Evolutionary conservation across 768 basidiomycete species (phyloP), one percentile per base, ranked within the genome.

Genomic region (Phaffia australis): DNA sequence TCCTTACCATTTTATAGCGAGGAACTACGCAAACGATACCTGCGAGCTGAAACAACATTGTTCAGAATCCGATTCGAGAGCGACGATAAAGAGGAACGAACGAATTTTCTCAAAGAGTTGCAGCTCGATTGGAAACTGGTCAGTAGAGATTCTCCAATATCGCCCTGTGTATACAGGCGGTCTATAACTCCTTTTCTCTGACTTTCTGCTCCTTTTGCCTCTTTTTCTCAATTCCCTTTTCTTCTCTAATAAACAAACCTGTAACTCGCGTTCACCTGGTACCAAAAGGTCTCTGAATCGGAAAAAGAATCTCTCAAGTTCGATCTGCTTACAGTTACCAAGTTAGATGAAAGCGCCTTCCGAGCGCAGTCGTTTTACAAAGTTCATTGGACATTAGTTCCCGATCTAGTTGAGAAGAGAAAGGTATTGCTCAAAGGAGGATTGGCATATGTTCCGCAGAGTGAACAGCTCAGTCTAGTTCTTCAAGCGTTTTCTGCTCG

Each of bases 381-480:
- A 80, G 92, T 97, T n/a, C 85, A 83, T 75, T 99, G 95, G 95
- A 92, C 87, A 16, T 85, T 86, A 69, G 93, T 98, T 2, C 89
- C 90, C 6, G 91, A 95, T 76, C 82, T 99, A 1, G 87, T 99
- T 9, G 87, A 86, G 68, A 84, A 81, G 73, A 81, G 94, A 23
- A 81, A 81, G 55, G 89, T 97, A 0, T 84, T 89, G 69, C 78
- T 99, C 49, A 81, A 80, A 68, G 80, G 78, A 7, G 94, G 93
- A 1, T 85, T 84, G 80, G 93, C 93, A n/a, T 97, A 89, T 72
- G 91, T 98, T 19, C 86, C 88, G 19, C 80, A 77, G 58, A 79
- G 79, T 60, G 85, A 90, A 69, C 83, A 87, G 72, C 86, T 88
- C 19, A 89, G 87, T 73, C 84, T 98, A 64, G 83, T 98, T 19